Base-by-base conservation (phyloP, 305 asterid genomes). In the Fraxinus nigra region DNA sequence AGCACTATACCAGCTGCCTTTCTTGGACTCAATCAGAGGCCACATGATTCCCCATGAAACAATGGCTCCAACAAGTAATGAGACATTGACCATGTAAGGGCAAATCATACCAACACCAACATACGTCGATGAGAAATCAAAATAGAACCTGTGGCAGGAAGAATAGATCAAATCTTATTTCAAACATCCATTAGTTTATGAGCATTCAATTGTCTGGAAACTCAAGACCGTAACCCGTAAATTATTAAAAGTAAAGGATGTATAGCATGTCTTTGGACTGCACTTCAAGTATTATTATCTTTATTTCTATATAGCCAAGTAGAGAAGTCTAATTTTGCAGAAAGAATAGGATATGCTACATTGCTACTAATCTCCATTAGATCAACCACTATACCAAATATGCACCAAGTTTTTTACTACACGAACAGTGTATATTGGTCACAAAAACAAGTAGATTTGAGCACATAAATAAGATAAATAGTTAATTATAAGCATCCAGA, bases 101-200 rank as follows among this genome's bases (percentile, higher is more conserved):
- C 98, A 92, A 20, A 94, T 92, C 95, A 92, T 92, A 63, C 97
- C 97, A 76, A 90, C 97, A 16, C 95, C 97, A 67, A 92, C 90
- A 51, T 91, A 92, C 35, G 93, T 91, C 26, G 95, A 77, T 3
- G 93, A 90, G 93, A 92, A 92, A 85, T 92, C 93, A 65, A 92
- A 92, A 70, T 90, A 90, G 84, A 92, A 89, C 82, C 93, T 89
- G 85, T 73, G 79, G 61, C 40, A 7, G 0, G n/a, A 46, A 3
- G 38, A 10, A 43, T 48, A n/a, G 26, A 43, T 38, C 5, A 13
- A 46, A 76, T 76, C 38, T 40, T 76, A 26, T 46, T 40, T 40
- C 38, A 26, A 76, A 54, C 32, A 75, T 75, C n/a, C 0, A 46
- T 20, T 24, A 76, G 1, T 30, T 48, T 48, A 26, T 1, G 6